Base-by-base conservation (phyloP, 257 asterid species). In the Nicotiana tabacum region DNA sequence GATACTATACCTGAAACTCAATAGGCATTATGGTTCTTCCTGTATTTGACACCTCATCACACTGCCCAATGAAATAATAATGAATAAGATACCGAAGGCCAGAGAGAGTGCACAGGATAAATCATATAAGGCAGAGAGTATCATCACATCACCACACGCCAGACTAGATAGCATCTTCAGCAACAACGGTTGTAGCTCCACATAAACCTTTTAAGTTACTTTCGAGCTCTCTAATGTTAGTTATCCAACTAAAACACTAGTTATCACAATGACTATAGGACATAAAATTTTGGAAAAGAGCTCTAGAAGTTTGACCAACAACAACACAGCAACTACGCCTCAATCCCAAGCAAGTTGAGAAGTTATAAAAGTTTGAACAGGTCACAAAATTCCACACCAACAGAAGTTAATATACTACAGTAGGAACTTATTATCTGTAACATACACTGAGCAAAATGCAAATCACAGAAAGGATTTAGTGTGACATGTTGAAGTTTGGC, bases 1-100 rank as follows among this genome's bases (percentile, higher is more conserved):
- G 66, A 77, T 21, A 85, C 35, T 85, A 83, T 82, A 92, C 98
- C 97, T 86, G 87, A 83, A 94, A 92, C 82, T 89, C 90, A 83
- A 91, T 39, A 6, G 93, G 97, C 77, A 70, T 88, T 80, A 80
- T 77, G 43, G 96, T 92, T 87, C 82, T 88, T 46, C 98, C 97
- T 5, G 83, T 76, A 32, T 21, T 78, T 5, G 95, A 91, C 74
- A 89, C 43, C 84, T 89, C 97, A 79, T 92, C 97, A 82, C 90
- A 90, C 98, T 94, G 95, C 77, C 78, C 51, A 88, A 57, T 37
- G 56, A 13, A 83, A 82, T 10, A 76, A 79, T 24, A 60, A 51
- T 53, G 65, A 79, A 64, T 51, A 61, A 65, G 30, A 85, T 67
- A 51, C 58, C 82, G 82, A 76, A 76, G 68, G 15, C 24, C 61